Base-by-base conservation (phyloP, 208 protist species). In the Crithidia acanthocephali region DNA sequence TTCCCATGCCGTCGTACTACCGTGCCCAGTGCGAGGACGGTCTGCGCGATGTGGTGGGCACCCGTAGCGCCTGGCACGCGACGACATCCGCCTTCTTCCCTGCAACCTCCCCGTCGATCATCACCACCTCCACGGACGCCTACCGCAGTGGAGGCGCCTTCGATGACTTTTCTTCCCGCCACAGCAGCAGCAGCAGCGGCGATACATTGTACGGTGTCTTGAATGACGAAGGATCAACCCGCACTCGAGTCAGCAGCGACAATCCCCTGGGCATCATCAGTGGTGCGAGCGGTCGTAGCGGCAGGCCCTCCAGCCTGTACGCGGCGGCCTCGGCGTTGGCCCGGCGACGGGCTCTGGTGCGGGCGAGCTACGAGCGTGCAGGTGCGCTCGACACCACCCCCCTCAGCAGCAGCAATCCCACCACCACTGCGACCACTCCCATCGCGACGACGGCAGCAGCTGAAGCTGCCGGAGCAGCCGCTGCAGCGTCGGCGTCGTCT, bases 1-100 rank as follows among this genome's bases (percentile, higher is more conserved):
- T n/a, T n/a, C n/a, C n/a, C n/a, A n/a, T 67, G 13, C 61, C 61
- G 3, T 35, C 72, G 20, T 77, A 71, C 72, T 77, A 77, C 57
- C 72, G 37, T 6, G 72, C 72, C 7, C 72, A 72, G 50, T 77
- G 64, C 42, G 64, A 72, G 22, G 64, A 77, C 42, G 72, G 72
- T 16, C 48, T 77, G 20, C n/a, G 58, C 7, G 74, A 74, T 48
- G 67, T 68, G 2, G 18, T 40, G 4, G 51, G 45, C 67, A 60
- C 28, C 6, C 32, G 44, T 45, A 61, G 25, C 13, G 57, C 53
- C 0, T 77, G 72, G 72, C 72, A 77, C 66, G 40, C 42, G 15
- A 47, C 64, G 18, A 65, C 64, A 0, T 80, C 68, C 9, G 74
- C 74, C 25, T 74, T 74, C 40, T 80, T 70, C 37, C 22, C 44